Conservation (phyloP, 1,284 basidiomycete genomes). For the Fomitopsis schrenkii region DNA sequence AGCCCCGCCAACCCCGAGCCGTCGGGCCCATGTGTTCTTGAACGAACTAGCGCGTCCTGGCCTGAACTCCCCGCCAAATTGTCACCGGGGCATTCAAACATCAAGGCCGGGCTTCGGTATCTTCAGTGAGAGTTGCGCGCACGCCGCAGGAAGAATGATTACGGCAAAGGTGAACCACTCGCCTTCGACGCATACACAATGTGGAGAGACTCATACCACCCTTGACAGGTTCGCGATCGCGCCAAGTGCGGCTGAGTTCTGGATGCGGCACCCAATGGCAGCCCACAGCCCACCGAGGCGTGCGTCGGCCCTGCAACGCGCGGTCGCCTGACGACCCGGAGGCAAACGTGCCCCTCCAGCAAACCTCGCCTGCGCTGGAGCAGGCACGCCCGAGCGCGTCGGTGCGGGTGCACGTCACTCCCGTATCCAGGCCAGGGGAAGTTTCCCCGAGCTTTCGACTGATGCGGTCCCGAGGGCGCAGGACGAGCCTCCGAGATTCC, state of each 20-base stretch:
- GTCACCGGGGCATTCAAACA: background rate
- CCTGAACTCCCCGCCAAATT: background rate
- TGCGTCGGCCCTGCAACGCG: too few relatives aligned
- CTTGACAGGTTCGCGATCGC: background rate
- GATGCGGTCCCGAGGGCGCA: background rate
- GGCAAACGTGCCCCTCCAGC: background rate
- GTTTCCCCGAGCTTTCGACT: background rate
- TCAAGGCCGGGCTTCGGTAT: too few relatives aligned
- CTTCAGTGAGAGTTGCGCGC: too few relatives aligned
- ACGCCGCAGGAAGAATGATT: background rate
- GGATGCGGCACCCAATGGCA: too few relatives aligned
- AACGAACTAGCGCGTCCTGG: background rate
- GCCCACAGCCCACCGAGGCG: too few relatives aligned
- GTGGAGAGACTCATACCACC: background rate
- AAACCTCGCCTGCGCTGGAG: background rate
- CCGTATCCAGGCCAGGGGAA: background rate
- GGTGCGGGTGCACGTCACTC: background rate
- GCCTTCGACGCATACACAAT: background rate
- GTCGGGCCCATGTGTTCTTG: background rate
- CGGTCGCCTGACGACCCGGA: background rate
- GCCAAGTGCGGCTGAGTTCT: background rate
- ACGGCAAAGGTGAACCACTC: background rate
- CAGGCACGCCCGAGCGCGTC: background rate
- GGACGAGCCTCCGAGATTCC: background rate
- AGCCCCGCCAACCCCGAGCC: background rate